Percentiles rank a stretch among this genome's conserved stretches.
phyloP scores from a whole-genome alignment of 108 stramenopile species.

The Pseudonitzschia pungens region DNA sequence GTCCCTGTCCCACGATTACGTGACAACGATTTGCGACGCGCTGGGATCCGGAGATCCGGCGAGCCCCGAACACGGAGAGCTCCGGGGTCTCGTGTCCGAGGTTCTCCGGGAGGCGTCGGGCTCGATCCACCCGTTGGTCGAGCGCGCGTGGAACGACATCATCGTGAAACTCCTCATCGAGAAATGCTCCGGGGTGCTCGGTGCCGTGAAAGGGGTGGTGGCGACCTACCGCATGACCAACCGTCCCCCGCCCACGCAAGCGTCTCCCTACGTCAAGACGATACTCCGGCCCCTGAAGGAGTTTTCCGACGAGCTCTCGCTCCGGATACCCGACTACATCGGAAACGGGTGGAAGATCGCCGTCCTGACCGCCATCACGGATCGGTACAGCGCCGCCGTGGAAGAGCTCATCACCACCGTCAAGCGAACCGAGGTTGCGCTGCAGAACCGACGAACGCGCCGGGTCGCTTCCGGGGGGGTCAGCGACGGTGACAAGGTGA shows the following conservation, averaged over 20 bases:
- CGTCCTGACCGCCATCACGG: slow-evolving; percentile 58
- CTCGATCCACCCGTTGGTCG: slow-evolving; percentile 67
- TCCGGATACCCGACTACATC: slow-evolving; percentile 73
- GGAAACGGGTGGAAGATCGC: slow-evolving; percentile 66
- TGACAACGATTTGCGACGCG: slow-evolving; percentile 45
- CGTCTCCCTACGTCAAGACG: slow-evolving; percentile 78
- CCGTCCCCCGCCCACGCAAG: slow-evolving; percentile 81
- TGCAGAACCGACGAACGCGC: slow-evolving; percentile 66
- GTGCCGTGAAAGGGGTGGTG: slow-evolving; percentile 89
- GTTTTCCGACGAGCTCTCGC: slow-evolving; percentile 56
- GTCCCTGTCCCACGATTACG: slow-evolving; percentile 64
- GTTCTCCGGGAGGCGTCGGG: slow-evolving; percentile 65
- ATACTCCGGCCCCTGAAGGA: slow-evolving; percentile 81
- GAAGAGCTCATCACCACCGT: slow-evolving; percentile 83
- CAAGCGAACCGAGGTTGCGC: slow-evolving; percentile 79
- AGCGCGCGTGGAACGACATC: slow-evolving; percentile 71
- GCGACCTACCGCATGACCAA: slow-evolving; percentile 92
- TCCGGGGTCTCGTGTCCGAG: slow-evolving; percentile 51
- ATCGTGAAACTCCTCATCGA: slow-evolving; percentile 69
- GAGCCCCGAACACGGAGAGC: slow-evolving; percentile 30
- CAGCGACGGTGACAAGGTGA: slow-evolving; percentile 91
- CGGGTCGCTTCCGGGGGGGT: slow-evolving; percentile 74
- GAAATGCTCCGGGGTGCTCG: slow-evolving; percentile 72
- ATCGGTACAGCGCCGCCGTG: slow-evolving; percentile 68
- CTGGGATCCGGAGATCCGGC: slow-evolving; percentile 40